A percentile compares a stretch with the other conserved stretches of the same genome.
Evolutionary conservation across 306 rosid species (phyloP).

Genomic region (Notholithocarpus densiflorus): DNA sequence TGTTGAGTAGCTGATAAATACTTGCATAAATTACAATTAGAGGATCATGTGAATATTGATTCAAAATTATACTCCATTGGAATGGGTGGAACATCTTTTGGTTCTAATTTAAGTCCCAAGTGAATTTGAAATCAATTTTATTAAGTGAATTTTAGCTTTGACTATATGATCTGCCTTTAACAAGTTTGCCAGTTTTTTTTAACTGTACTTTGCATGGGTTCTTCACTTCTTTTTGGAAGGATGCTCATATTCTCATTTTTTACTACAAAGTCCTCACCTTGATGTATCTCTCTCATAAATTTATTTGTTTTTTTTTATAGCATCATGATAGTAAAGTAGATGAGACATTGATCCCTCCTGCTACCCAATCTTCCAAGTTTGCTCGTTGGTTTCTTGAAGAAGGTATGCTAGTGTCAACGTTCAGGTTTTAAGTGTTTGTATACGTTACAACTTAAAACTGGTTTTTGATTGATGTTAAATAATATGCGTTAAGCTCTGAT

Average conservation of each 20-base stretch:
- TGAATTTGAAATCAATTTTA: not conserved
- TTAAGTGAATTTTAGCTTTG: not conserved
- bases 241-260: constrained; percentile 10
- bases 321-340: constrained; percentile 51
- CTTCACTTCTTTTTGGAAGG: not conserved
- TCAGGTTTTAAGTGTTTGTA: constrained; percentile 12
- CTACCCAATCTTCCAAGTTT: constrained; percentile 74
- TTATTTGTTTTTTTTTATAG: constrained; percentile 26
- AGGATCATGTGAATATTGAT: not conserved
- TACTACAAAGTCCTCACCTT: not conserved
- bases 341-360: constrained; percentile 52
- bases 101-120: not conserved
- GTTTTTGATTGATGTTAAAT: constrained; percentile 4
- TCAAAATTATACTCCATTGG: not conserved
- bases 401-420: constrained; percentile 45
- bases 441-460: constrained; percentile 21
- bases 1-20: not conserved
- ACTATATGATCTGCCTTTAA: not conserved
- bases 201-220: not conserved
- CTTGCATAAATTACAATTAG: not conserved
- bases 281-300: constrained; percentile 24
- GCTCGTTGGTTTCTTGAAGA: constrained; percentile 90
- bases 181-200: not conserved
- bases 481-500: constrained; percentile 9
- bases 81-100: not conserved